Base-by-base conservation (phyloP, 148 eudicot genomes). In the Vaccinium darrowii region DNA sequence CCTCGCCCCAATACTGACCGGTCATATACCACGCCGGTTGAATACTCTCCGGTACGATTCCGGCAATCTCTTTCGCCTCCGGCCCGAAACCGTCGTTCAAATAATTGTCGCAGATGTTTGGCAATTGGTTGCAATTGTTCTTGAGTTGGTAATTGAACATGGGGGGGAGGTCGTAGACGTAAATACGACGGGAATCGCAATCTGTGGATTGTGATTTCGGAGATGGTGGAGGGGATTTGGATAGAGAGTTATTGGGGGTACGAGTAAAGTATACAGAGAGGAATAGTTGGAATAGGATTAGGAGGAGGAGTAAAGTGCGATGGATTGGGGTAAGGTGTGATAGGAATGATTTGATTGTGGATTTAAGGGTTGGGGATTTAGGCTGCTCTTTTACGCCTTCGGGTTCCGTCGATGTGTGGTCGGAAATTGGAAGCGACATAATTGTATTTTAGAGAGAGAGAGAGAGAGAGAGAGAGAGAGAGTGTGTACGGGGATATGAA, bases 21-120 rank as follows among this genome's bases (percentile, higher is more conserved):
- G 98, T 95, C 93, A 90, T 90, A 78, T 81, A 91, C 97, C 95
- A 96, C 1, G 92, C 56, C 51, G 76, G 67, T 4, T 56, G n/a
- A 0, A 94, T 82, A 39, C 74, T 82, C 0, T 43, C 63, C 74
- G 99, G 98, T 2, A 93, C 69, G 19, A 91, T n/a, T 0, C 77
- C 78, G 47, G 86, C 51, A 0, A 90, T 62, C 3, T 51, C 90
- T 11, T 7, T 65, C 7, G 72, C 30, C 9, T 93, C 95, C 2
- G 51, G 85, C 1, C 99, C 99, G 23, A 93, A 91, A 0, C 98
- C 98, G 23, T 74, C 71, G 83, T 96, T 96, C 0, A 92, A 91
- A 9, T 90, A 84, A 4, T 92, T 88, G 11, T 78, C 85, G 82
- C 99, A 96, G 10, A 88, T 84, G 5, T 94, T 90, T 83, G 86